Conservation (phyloP, 2,329 filamentous ascomycete genomes). For the Xylaria sp. region DNA sequence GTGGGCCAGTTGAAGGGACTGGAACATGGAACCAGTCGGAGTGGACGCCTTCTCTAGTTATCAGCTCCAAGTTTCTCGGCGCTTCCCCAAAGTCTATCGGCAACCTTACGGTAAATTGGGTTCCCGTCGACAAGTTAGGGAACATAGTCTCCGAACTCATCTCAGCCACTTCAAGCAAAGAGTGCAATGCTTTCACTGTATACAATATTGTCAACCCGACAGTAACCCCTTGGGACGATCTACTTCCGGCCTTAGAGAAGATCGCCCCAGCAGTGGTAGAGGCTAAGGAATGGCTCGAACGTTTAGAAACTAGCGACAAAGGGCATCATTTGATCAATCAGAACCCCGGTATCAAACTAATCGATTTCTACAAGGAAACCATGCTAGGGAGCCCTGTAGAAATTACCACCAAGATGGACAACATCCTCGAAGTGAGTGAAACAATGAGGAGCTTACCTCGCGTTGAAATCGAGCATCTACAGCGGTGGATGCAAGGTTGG, state of each 20-base stretch:
- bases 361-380: constrained; percentile 13
- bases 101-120: constrained; percentile 36
- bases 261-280: constrained; percentile 9
- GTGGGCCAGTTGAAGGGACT: constrained; percentile 37
- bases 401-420: constrained; percentile 7
- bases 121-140: constrained; percentile 40
- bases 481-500: constrained; percentile 14
- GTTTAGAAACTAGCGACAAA: constrained; percentile 21
- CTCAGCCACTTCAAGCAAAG: not conserved
- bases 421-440: constrained; percentile 5
- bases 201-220: constrained; percentile 28
- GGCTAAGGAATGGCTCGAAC: constrained; percentile 14
- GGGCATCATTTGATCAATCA: constrained; percentile 14
- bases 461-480: constrained; percentile 4
- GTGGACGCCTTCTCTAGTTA: constrained; percentile 41
- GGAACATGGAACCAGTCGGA: constrained; percentile 41
- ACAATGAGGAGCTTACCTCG: constrained; percentile 12
- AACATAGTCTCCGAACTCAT: constrained; percentile 34
- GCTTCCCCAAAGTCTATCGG: constrained; percentile 33
- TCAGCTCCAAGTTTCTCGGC: constrained; percentile 42
- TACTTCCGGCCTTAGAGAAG: constrained; percentile 10
- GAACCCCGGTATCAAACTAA: constrained; percentile 19
- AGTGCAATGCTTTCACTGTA: constrained; percentile 7
- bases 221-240: constrained; percentile 17
- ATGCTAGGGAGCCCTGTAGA: constrained; percentile 1